phyloP scores from a whole-genome alignment of 495 filamentous ascomycete genomes.

The Talaromyces wortmannii region DNA sequence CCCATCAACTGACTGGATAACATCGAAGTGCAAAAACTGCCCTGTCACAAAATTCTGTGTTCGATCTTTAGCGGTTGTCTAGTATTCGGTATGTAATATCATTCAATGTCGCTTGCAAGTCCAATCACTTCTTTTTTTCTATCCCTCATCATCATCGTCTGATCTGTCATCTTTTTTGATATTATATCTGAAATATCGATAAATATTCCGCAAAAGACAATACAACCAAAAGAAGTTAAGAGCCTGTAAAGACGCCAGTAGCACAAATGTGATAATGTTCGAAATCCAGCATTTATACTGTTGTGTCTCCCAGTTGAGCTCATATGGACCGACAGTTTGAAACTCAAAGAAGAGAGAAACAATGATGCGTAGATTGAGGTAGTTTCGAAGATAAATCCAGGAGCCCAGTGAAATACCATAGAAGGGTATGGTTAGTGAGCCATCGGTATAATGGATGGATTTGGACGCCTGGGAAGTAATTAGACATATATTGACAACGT shows the following conservation, averaged over 20 bases:
- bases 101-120: neutral
- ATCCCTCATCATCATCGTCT: constrained; percentile 1
- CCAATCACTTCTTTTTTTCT: neutral
- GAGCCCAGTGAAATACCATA: constrained; percentile 66
- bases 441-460: constrained; percentile 77
- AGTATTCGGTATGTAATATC: too few relatives aligned
- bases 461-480: constrained; percentile 60
- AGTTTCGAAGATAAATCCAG: constrained; percentile 88
- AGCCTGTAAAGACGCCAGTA: constrained; percentile 62
- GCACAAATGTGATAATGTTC: constrained; percentile 53
- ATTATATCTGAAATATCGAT: constrained; percentile 1
- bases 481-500: constrained; percentile 2
- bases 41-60: too few relatives aligned
- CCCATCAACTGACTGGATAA: too few relatives aligned
- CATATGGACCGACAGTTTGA: constrained; percentile 71
- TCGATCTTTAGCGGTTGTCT: too few relatives aligned
- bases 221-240: constrained; percentile 77
- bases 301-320: constrained; percentile 65
- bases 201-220: constrained; percentile 46
- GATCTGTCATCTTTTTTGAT: constrained; percentile 3
- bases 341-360: constrained; percentile 69
- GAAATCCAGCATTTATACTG: constrained; percentile 69
- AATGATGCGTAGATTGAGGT: constrained; percentile 74
- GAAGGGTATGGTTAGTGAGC: constrained; percentile 62
- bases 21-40: too few relatives aligned